Evolutionary conservation across 2,329 filamentous ascomycete species (phyloP).

Genomic region (Alternaria metachromatica): DNA sequence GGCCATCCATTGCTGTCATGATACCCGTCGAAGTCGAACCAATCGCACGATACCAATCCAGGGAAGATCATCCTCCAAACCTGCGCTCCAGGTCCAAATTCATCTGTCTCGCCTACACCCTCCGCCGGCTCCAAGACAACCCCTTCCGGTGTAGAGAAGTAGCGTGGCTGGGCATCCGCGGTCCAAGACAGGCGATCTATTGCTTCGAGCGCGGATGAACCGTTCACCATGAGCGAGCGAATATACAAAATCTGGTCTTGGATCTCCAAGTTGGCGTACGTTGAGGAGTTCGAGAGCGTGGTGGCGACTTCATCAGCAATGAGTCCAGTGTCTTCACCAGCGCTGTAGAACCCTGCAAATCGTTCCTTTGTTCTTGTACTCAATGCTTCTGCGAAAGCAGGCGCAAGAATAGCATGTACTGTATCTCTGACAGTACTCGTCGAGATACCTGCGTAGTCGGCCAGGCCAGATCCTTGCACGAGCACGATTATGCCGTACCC

Average conservation of each 20-base stretch:
- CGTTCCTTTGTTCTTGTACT: conserved; percentile 13
- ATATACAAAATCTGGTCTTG: conserved; percentile 37
- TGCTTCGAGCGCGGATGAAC: conserved; percentile 36
- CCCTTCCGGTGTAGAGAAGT: conserved; percentile 32
- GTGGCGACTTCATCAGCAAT: conserved; percentile 23
- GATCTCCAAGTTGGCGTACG: conserved; percentile 33
- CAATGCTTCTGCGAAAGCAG: conserved; percentile 34
- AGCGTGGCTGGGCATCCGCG: conserved; percentile 15
- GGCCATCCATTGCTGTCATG: conserved; percentile 42
- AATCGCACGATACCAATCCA: conserved; percentile 35
- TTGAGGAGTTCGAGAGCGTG: conserved; percentile 7
- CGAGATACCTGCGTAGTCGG: conserved; percentile 22
- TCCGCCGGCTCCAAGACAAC: conserved; percentile 36
- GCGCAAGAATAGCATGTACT: conserved; percentile 33
- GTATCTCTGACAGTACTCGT: conserved; percentile 21
- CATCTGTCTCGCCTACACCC: conserved; percentile 27
- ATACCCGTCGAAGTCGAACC: conserved; percentile 45
- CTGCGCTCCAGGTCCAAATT: conserved; percentile 34
- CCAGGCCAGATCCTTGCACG: conserved; percentile 22
- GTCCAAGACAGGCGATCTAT: conserved; percentile 38
- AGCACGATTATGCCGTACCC: conserved; percentile 40
- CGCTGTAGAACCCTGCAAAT: conserved; percentile 33
- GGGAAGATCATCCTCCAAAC: conserved; percentile 38
- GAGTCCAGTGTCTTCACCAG: conserved; percentile 27
- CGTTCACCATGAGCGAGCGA: conserved; percentile 36